Evolutionary conservation across 2,329 filamentous ascomycete species (phyloP), one percentile per base, ranked within the genome.

Genomic region (Pseudopyricularia javanii): DNA sequence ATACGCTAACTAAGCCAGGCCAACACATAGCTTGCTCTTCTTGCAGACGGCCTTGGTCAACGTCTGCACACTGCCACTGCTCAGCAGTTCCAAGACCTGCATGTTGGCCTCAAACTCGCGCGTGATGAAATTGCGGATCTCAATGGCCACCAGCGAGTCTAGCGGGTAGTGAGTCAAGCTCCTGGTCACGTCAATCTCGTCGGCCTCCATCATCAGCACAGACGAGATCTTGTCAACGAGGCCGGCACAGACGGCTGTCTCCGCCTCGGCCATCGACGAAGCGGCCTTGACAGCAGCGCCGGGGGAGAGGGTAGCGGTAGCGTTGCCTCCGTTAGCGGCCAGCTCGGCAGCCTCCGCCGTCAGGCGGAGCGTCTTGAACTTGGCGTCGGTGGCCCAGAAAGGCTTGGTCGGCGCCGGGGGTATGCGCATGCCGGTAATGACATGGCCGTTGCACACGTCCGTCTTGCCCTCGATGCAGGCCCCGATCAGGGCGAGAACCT

Each of bases 1-100:
- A n/a, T n/a, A 22, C 8, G n/a, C 17, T 9, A 15, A 17, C 33
- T 32, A 51, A n/a, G 26, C 45, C 22, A 51, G 20, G 4, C 50
- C 37, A n/a, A 32, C 37, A 15, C 50, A 51, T 12, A 51, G 50
- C 37, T 51, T 51, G 50, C 67, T 69, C 66, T 74, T 74, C 24
- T 63, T 64, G 58, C 68, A 72, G 24, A 74, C 70, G 0, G 63
- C 66, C 62, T 70, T 71, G 12, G 70, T 68, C 15, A 75, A 59
- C 1, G 65, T 71, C 64, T 71, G 67, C 57, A 75, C 73, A 30
- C 68, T 71, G 1, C 74, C 74, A 56, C 72, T 75, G 8, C 70
- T 74, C 47, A 79, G 63, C 55, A 80, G 61, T 59, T 80, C 76
- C 53, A 80, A 62, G 0, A 80, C 75, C 61, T 79, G 74, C 59